Base-by-base conservation (phyloP, 2,329 filamentous ascomycete genomes). In the Arthrobotrys sphaeroides region DNA sequence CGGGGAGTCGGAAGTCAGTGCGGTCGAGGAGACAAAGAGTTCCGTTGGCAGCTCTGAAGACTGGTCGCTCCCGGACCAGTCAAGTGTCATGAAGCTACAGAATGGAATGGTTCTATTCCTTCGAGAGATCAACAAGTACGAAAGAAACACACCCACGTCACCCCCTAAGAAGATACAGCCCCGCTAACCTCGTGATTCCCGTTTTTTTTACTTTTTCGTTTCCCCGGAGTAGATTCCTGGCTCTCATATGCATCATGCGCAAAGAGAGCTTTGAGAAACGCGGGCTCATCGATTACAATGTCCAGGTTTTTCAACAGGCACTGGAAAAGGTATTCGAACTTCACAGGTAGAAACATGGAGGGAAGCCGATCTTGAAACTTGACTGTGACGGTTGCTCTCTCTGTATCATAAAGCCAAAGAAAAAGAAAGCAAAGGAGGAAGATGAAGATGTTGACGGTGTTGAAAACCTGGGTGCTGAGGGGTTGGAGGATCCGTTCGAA, bases 231-330 rank as follows among this genome's bases (percentile, higher is more conserved):
- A 87, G 85, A 77, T 93, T 94, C 81, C 85, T 95, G 49, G 91
- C 91, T 0, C 85, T 96, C 12, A 91, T 96, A 33, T 93, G 92
- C 73, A 90, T 96, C 77, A 94, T 94, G 91, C 91, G 90, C 81
- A 91, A 94, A 81, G 91, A 91, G 65, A 91, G 90, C 26, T 92
- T 92, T 79, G 90, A 93, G 81, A 92, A 91, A 84, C 92, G 94
- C 84, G 90, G 91, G 2, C 84, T 94, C 77, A 91, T 96, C 77
- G 93, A 93, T 79, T 93, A 94, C 88, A 95, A 96, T 79, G 91
- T 94, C 1, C 90, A 92, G 80, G 90, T 92, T 0, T 90, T 94
- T 31, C 91, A 94, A 57, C 89, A 91, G 80, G 92, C 92, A 0
- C 83, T 96, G 80, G 88, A 89, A 40, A 89, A 93, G 81, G 92